Evolutionary conservation across 805 yeast genomes (phyloP), one percentile per base, ranked within the genome.

Genomic region (Kodamaea restingae): DNA sequence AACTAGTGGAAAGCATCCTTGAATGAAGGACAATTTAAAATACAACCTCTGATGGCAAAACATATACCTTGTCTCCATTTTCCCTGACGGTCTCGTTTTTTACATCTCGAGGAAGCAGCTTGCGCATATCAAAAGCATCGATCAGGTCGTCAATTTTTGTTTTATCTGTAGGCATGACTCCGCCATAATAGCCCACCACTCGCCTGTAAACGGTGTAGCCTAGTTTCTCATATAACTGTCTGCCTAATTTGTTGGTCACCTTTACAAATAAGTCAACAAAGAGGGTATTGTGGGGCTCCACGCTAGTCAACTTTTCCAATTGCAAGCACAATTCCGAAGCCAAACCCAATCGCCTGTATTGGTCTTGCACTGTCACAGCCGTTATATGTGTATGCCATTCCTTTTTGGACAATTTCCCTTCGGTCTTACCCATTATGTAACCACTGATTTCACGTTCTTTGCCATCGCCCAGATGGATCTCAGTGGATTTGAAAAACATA

Each of bases 381-480:
- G 98, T 88, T 36, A 93, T 88, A 59, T 93, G 99, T 1, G 95
- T 78, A 55, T 93, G 99, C 96, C 97, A 91, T 43, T 88, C 93
- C 34, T 73, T 77, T 4, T 73, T 78, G 26, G 69, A 44, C 27
- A 67, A 40, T 36, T 63, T 69, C 0, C 98, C 98, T 58, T 93
- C 98, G 1, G 95, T 81, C 59, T 93, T 93, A n/a, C 95, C 98
- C 79, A 93, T 79, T 95, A 93, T 82, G 56, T 84, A 84, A 0
- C 90, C 91, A 24, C 85, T 69, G 20, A 68, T 63, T 34, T 57
- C 61, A 28, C 42, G 21, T 3, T 32, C 36, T 43, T 48, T 49
- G 18, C 42, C 49, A 29, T 42, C 44, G 20, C 37, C 47, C 14
- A 49, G 51, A 26, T 40, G 30, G 10, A 66, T 53, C 46, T 75